Base-by-base conservation (phyloP, 306 rosid genomes). In the Boehmeria nivea region DNA sequence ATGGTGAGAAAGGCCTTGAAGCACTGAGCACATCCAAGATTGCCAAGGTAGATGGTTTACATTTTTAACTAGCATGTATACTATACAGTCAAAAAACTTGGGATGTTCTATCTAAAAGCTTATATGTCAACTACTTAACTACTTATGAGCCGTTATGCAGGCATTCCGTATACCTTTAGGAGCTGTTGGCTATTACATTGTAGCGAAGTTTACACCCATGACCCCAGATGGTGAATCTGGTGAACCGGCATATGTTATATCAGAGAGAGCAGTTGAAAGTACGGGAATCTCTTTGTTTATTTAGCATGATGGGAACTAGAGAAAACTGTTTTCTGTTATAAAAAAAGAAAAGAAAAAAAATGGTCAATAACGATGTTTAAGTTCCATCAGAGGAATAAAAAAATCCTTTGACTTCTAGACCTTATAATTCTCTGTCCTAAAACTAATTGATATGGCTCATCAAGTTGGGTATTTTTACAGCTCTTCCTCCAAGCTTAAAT, bases 401-500 rank as follows among this genome's bases (percentile, higher is more conserved):
- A 22, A 20, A 48, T 31, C 12, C 1, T n/a, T 13, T 22, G 53
- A 17, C 10, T 6, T 25, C 17, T 46, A 21, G 42, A 15, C 8
- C 31, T 6, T 28, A n/a, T 18, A 12, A 23, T 43, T 54, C 47
- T 27, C n/a, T n/a, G n/a, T n/a, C n/a, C n/a, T n/a, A n/a, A n/a
- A n/a, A 16, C n/a, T 60, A 12, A 34, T 34, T 18, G 19, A 4
- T 10, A 21, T 33, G 44, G 15, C 71, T 47, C 38, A 45, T 52
- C 16, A 50, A 43, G 50, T 73, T 70, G 67, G 60, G 12, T 15
- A 31, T 64, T 75, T 67, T 62, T 68, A 59, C 80, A 91, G 99
- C 95, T 54, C 94, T 91, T 74, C 96, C 96, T 26, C 99, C 99
- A 8, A 91, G 99, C 83, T 80, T 91, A 60, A 91, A 91, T 86